Base-by-base conservation (phyloP, 129 eudicot genomes). In the Chrysanthemum seticuspe region DNA sequence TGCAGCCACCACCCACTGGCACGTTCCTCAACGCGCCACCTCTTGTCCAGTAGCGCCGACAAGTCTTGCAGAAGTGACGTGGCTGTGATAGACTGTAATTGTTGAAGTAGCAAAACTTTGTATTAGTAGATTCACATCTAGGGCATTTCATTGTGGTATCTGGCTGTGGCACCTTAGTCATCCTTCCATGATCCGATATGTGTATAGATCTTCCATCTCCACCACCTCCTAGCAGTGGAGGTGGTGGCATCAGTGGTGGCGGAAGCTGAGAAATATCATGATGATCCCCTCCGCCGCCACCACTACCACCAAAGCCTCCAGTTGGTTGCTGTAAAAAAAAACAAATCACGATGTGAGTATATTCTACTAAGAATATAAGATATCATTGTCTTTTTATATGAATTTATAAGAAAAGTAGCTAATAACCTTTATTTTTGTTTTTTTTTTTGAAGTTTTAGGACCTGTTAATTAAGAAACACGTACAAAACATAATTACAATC, bases 91-190 rank as follows among this genome's bases (percentile, higher is more conserved):
- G 65, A 49, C 79, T 79, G 75, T 74, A 79, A 44, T 79, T 79
- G 66, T 79, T 79, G 83, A 79, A 84, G 79, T 81, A 84, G 62
- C 88, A 84, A 56, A 84, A 85, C 53, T 85, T 85, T 1, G 90
- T 85, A 67, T 79, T 68, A 3, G 75, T 79, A 13, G 83, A 79
- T 68, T 79, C 83, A 55, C 83, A 79, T 74, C 83, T 73, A 74
- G 83, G 83, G 75, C 79, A 79, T 68, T 72, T 79, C 79, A 73
- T 73, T 2, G 78, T 76, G 19, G 76, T 80, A 44, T 79, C 83
- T 1, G 75, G 83, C 55, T 31, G 84, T 23, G 77, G 82, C 1
- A 75, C 8, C 72, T 79, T 76, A 10, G 71, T 67, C 73, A 76
- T 76, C 69, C 83, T 79, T 63, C 79, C 84, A 56, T 73, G 74